These are phyloP conservation scores for Tirmania nivea DNA, from an alignment of 495 filamentous ascomycete species.

Conservation along the genomic window DNA sequence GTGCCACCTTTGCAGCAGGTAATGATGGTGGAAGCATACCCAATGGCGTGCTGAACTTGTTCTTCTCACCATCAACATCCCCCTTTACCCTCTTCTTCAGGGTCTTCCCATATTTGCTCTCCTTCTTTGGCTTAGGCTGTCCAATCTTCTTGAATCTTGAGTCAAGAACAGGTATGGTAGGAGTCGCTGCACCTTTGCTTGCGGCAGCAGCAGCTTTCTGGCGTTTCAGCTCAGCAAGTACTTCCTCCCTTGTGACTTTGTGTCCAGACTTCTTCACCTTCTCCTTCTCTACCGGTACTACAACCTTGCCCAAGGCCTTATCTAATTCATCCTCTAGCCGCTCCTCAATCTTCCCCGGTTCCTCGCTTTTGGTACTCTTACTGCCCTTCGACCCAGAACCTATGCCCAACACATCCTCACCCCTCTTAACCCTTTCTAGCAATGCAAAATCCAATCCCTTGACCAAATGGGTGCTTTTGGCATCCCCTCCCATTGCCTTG, in stretches of 20 bases:
- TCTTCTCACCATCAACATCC: constrained; percentile 12
- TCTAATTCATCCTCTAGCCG: constrained; percentile 65
- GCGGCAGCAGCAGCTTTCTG: constrained; percentile 23
- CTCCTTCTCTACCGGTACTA: constrained; percentile 38
- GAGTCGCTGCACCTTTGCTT: constrained; percentile 18
- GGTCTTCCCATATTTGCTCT: constrained; percentile 58
- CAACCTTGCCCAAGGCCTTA: constrained; percentile 40
- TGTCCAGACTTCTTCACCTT: constrained; percentile 55
- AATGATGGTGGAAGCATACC: constrained; percentile 35
- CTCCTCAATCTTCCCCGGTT: constrained; percentile 20
- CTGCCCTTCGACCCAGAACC: constrained; percentile 11
- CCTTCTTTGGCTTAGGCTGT: constrained; percentile 64
- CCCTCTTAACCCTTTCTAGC: constrained; percentile 46
- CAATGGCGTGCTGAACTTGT: constrained; percentile 23
- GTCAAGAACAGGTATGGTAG: constrained; percentile 34
- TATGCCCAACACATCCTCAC: constrained; percentile 43
- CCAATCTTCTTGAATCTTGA: constrained; percentile 68
- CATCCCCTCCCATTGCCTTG: constrained; percentile 43
- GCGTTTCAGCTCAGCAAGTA: constrained; percentile 42
- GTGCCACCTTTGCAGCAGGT: constrained; percentile 27
- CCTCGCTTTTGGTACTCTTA: constrained; percentile 9
- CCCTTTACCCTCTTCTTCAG: constrained; percentile 55
- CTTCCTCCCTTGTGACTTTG: constrained; percentile 47
- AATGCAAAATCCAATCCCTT: constrained; percentile 80
- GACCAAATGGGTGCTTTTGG: constrained; percentile 58